Base-by-base conservation (phyloP, 495 filamentous ascomycete species). In the Neurospora pannonica region DNA sequence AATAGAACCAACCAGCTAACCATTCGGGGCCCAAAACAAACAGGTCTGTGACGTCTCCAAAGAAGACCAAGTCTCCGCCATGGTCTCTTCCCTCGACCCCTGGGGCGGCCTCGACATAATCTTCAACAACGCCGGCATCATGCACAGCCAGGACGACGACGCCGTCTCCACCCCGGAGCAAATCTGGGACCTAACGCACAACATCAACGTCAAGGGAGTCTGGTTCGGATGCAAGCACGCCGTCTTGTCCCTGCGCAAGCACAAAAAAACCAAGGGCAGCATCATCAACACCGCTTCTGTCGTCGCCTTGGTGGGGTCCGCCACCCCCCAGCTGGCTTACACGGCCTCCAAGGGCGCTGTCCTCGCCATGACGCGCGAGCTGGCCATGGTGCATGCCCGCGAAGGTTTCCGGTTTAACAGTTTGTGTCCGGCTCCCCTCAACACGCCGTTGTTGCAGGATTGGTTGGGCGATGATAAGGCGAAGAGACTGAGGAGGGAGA, bases 101-200 rank as follows among this genome's bases (percentile, higher is more conserved):
- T 97, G 93, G 94, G 95, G 94, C 77, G 96, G 96, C n/a, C 84
- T 94, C 0, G 96, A 99, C 81, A 87, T 98, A 77, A 93, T 99
- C 75, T 99, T 97, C 89, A 99, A 99, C 88, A 99, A 99, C 80
- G 96, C 96, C 0, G 96, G 96, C 21, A 99, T 99, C 80, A 99
- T 99, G 96, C 94, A 98, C 82, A 88, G 87, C 38, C 86, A 92
- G 72, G 96, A 99, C 81, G 92, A 89, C 75, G 94, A 97, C 82
- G 93, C 95, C 28, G 83, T 97, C 74, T 86, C 90, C 73, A 97
- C 94, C 2, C 90, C 93, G 15, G 94, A 98, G 84, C 89, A 88
- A 72, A 94, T 99, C 84, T 99, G 96, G 96, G 94, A 99, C 79
- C 84, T 95, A 73, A 99, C 96, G 8, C 93, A 97, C 73, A 88